Evolutionary conservation across 306 rosid species (phyloP), one percentile per base, ranked within the genome.

Genomic region (Leucaena leucocephala): DNA sequence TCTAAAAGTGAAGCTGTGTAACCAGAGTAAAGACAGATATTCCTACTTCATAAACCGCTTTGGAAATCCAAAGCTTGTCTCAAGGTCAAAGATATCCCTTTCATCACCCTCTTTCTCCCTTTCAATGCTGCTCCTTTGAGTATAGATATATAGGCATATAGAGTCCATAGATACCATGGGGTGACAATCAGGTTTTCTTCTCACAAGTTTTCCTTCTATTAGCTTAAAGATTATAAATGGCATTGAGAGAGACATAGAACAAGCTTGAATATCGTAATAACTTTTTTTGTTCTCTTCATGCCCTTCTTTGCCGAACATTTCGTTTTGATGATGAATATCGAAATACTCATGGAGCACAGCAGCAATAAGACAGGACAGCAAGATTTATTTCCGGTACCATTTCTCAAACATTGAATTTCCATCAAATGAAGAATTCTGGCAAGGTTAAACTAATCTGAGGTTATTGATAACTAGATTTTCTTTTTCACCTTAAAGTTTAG

Each of bases 101-200:
- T 36, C 33, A 65, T 7, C 7, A 65, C 70, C n/a, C 13, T 36
- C 5, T 65, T 21, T 45, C 34, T 43, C 19, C 21, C 7, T 5
- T 11, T 4, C 13, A 44, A 42, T n/a, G 72, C 72, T 68, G 52
- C 73, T 68, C 38, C 36, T 68, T 69, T 21, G 73, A 69, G 74
- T 45, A 21, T 2, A 43, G 35, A 12, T n/a, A 21, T 11, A 45
- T 7, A 69, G 21, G 21, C 58, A 21, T 45, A 45, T 27, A 45
- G 21, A 68, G 55, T 70, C 4, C 22, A 22, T 3, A 68, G 17
- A 19, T 33, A 15, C 21, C 9, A 8, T 19, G 55, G 39, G n/a
- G n/a, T 21, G 72, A 55, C 38, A 68, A 68, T 19, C 36, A 43
- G 36, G 55, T 43, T 68, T 68, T 68, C 46, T 65, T 2, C 54